Evolutionary conservation across 805 yeast genomes (phyloP).

Genomic region (Barnettozyma wickerhamii): DNA sequence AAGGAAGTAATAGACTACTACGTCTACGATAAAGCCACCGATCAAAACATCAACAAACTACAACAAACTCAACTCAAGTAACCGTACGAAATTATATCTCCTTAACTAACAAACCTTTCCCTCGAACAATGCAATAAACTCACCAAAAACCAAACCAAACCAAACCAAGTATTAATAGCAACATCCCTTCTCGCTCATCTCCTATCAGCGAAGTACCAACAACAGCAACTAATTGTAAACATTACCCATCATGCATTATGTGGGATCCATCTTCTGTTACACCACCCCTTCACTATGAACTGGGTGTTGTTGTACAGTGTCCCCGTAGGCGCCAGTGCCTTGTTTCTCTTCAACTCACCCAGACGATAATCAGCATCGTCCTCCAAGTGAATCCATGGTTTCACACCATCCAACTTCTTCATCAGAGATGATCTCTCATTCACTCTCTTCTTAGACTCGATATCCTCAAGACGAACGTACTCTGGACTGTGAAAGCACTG

Average conservation of each 20-base stretch:
- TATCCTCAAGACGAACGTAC: slow-evolving; percentile 18
- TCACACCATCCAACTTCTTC: slow-evolving; percentile 18
- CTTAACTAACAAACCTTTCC: too few relatives aligned
- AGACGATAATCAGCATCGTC: slow-evolving; percentile 13
- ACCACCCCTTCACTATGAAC: slow-evolving; percentile 28
- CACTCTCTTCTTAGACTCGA: slow-evolving; percentile 2
- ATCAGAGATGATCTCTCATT: slow-evolving; percentile 14
- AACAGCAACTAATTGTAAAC: neutral
- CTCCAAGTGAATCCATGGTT: slow-evolving; percentile 28
- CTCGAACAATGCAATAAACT: too few relatives aligned
- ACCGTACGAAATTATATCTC: too few relatives aligned
- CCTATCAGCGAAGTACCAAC: neutral
- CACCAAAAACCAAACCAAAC: too few relatives aligned
- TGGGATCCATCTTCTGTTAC: slow-evolving; percentile 24
- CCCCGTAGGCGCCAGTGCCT: slow-evolving; percentile 19
- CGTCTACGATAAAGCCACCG: too few relatives aligned
- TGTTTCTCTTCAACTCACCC: slow-evolving; percentile 4
- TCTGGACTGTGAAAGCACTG: slow-evolving; percentile 27
- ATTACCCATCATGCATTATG: neutral
- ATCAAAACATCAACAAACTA: too few relatives aligned
- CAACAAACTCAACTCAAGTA: too few relatives aligned
- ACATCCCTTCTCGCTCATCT: too few relatives aligned
- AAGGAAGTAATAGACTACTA: too few relatives aligned
- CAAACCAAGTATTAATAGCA: too few relatives aligned
- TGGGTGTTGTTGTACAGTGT: slow-evolving; percentile 18